Base-by-base conservation (phyloP, 2,329 filamentous ascomycete species). In the Fusarium sp. region DNA sequence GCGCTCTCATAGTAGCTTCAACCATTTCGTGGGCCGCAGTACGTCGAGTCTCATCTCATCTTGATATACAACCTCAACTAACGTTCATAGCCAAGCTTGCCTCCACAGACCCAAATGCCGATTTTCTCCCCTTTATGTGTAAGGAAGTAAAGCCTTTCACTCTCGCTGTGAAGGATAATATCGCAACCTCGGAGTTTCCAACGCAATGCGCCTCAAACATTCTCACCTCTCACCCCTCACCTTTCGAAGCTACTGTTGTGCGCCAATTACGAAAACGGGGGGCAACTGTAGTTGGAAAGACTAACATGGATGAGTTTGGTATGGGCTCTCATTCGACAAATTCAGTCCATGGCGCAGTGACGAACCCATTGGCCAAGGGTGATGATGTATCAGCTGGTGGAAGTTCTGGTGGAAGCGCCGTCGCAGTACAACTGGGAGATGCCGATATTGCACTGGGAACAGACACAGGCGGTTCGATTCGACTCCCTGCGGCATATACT, bases 221-320 rank as follows among this genome's bases (percentile, higher is more conserved):
- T 54, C 86, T 98, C 39, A 76, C 83, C n/a, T 83, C 82, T 63
- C 92, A 94, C 78, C 81, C 78, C 35, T 93, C 91, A 63, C 92
- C 94, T 6, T 95, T 91, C 78, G 88, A 94, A 76, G 93, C 95
- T 18, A 95, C 92, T 11, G 89, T 97, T 18, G 88, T 96, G 33
- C 80, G 84, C 50, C 86, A 90, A 71, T 84, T 97, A 33, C 85
- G 86, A 56, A 76, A 81, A 27, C 84, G 86, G 7, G 91, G 90
- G 40, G 89, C 88, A 8, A 77, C 85, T 8, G 77, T 95, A 3
- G 84, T 89, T 3, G 91, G 91, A 9, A 97, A 97, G 79, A 94
- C 93, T 4, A 97, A 97, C 76, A 89, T 98, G 83, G 96, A 98
- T 79, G 96, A 97, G 76, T 97, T 97, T 76, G 94, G 94, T 27